phyloP scores from a whole-genome alignment of 495 filamentous ascomycete species.

The Xylaria telfairii region DNA sequence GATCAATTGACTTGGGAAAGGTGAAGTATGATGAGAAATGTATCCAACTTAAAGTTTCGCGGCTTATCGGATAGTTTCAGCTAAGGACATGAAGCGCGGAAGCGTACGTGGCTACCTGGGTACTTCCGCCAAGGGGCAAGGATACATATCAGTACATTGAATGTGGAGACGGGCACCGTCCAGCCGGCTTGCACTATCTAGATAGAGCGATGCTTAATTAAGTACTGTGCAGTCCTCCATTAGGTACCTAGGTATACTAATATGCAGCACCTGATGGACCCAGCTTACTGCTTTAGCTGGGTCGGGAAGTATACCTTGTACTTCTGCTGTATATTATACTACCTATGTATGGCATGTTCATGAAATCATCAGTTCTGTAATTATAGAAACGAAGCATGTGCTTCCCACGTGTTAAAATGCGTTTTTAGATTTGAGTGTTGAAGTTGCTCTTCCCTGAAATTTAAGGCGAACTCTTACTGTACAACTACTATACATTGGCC shows the following conservation, averaged over 20 bases:
- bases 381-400: no score
- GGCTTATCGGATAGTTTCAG: conserved; percentile 14
- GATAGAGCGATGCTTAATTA: no score
- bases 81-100: not conserved
- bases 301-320: no score
- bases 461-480: not conserved
- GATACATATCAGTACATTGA: not conserved
- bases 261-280: not conserved
- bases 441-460: not conserved
- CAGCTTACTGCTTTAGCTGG: not conserved
- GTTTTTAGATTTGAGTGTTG: not conserved
- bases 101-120: conserved; percentile 15
- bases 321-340: no score
- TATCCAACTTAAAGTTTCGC: not conserved
- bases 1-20: not conserved
- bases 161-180: conserved; percentile 4
- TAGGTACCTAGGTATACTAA: no score
- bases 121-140: conserved; percentile 3
- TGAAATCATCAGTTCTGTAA: no score
- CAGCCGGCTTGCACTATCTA: not conserved
- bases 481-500: conserved; percentile 6
- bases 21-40: not conserved
- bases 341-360: no score
- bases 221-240: no score
- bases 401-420: not conserved